Conservation (phyloP, 305 asterid species). For the Salvia sclarea region DNA sequence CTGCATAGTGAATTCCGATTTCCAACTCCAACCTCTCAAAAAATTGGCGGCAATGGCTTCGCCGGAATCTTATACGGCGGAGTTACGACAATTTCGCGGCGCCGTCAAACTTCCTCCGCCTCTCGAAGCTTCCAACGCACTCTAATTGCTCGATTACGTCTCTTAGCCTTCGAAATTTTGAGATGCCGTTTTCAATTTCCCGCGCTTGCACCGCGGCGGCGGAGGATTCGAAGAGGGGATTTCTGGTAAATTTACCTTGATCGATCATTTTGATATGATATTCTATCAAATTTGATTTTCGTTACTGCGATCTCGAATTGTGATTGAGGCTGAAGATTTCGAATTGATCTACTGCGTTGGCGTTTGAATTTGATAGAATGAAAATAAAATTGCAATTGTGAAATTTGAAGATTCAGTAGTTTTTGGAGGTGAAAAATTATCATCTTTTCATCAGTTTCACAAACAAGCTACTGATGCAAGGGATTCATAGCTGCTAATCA, state of each 20-base stretch:
- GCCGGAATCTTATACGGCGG: slow-evolving; percentile 38
- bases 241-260: slow-evolving; percentile 50
- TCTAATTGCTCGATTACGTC: too few relatives aligned
- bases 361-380: neutral
- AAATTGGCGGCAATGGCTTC: slow-evolving; percentile 44
- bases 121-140: too few relatives aligned
- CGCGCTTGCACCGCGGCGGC: slow-evolving; percentile 64
- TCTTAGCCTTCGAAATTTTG: too few relatives aligned
- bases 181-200: too few relatives aligned
- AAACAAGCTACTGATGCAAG: too few relatives aligned
- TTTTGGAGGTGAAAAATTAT: neutral
- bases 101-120: neutral
- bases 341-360: too few relatives aligned
- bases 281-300: neutral
- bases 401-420: neutral
- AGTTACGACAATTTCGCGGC: neutral
- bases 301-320: too few relatives aligned
- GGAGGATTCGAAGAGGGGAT: slow-evolving; percentile 68
- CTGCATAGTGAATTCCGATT: neutral
- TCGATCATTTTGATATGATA: slow-evolving; percentile 8
- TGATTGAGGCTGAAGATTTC: too few relatives aligned
- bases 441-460: neutral
- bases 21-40: neutral
- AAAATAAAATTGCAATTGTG: neutral
- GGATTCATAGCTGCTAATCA: neutral